Base-by-base conservation (phyloP, 2,329 filamentous ascomycete genomes). In the Cercospora janseana region DNA sequence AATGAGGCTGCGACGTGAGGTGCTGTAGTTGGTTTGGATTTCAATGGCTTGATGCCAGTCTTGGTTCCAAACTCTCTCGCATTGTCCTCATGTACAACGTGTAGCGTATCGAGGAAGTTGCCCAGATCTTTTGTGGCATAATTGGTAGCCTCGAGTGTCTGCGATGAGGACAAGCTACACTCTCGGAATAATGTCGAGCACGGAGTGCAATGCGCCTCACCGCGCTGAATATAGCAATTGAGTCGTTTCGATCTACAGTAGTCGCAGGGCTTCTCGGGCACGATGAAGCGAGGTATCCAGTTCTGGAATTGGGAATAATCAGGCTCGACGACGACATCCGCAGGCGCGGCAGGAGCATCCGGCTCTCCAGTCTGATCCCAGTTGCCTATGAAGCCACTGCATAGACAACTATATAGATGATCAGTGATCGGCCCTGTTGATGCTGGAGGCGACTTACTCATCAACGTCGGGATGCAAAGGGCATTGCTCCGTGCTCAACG, bases 181-280 rank as follows among this genome's bases (percentile, higher is more conserved):
- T 72, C 69, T 10, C 75, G 66, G 61, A 76, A 76, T 24, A 77
- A 61, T 29, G 72, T 70, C 41, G 69, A 70, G 61, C 75, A 77
- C 15, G 75, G 68, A 4, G 71, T 75, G 57, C 75, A 77, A 20
- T 62, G 65, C 6, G 65, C 62, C 29, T 71, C 67, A 16, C 69
- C 70, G 46, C 60, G 59, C 29, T 58, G 59, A 31, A 75, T 66
- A 51, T 74, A 75, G 62, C 75, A 77, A 47, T 74, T 68, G 27
- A 77, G 67, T n/a, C 69, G 66, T 58, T 63, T 71, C 2, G 70
- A 72, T 18, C 69, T 65, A 57, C 75, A 77, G 53, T 77, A 75
- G 27, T 75, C 72, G 61, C 75, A 78, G 23, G 73, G 64, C 41
- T 71, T 65, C 26, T 68, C 64, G 5, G 73, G 72, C 46, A 74